Base-by-base conservation (phyloP, 768 basidiomycete species). In the Basidioascus undulatus region DNA sequence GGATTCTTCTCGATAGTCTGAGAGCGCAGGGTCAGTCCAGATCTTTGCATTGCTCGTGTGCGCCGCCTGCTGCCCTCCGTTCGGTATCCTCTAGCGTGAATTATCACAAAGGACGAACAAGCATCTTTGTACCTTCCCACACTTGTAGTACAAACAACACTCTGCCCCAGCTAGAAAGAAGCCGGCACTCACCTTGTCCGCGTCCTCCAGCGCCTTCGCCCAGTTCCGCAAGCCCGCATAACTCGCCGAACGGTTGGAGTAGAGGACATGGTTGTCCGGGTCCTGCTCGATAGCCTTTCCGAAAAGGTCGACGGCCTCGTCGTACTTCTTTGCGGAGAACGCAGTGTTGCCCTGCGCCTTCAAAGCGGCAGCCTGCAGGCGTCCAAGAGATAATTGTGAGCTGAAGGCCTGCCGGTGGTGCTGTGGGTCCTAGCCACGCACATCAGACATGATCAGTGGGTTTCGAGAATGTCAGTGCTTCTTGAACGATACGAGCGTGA, bases 331-430 rank as follows among this genome's bases (percentile, higher is more conserved):
- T 41, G 81, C 81, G 30, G 78, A 66, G 61, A 94, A 94, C 18
- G 87, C 84, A 55, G 86, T 84, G 68, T 94, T 94, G 53, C 86
- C 87, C 54, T 72, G 72, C 54, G 82, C 79, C 64, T 94, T 94
- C 49, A 92, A 65, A 44, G 71, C 62, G 55, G 65, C 63, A 36
- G 62, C 64, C 68, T 69, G n/a, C n/a, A n/a, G n/a, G n/a, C n/a
- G n/a, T n/a, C n/a, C n/a, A n/a, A n/a, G n/a, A n/a, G n/a, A n/a
- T n/a, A n/a, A n/a, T n/a, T n/a, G n/a, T n/a, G n/a, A n/a, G n/a
- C n/a, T n/a, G n/a, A n/a, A n/a, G n/a, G n/a, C n/a, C n/a, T n/a
- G n/a, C n/a, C n/a, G n/a, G n/a, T n/a, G n/a, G n/a, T n/a, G n/a
- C n/a, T n/a, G n/a, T n/a, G n/a, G n/a, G n/a, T n/a, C n/a, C n/a